phyloP scores from a whole-genome alignment of 768 basidiomycete genomes.

The Mrakia hoshinonis region DNA sequence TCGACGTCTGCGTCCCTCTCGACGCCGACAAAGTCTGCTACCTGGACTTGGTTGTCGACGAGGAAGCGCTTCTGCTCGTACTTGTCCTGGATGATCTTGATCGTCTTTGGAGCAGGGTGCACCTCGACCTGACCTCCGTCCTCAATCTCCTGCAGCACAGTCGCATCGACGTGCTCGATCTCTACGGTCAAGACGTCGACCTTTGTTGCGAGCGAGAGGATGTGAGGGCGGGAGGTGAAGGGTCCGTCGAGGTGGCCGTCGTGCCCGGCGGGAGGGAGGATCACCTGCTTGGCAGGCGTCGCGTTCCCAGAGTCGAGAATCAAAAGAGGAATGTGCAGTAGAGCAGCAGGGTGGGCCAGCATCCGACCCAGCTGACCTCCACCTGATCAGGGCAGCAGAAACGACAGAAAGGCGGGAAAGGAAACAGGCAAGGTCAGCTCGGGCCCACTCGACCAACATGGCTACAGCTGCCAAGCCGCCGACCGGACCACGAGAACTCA shows the following conservation, averaged over 20 bases:
- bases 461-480: neutral
- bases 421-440: neutral
- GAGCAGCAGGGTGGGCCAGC: slow-evolving; percentile 80
- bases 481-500: slow-evolving; percentile 20
- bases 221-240: slow-evolving; percentile 69
- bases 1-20: slow-evolving; percentile 40
- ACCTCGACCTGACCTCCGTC: slow-evolving; percentile 46
- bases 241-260: slow-evolving; percentile 71
- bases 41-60: slow-evolving; percentile 43
- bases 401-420: neutral
- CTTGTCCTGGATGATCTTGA: slow-evolving; percentile 74
- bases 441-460: too few relatives aligned
- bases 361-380: slow-evolving; percentile 97
- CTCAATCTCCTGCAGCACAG: slow-evolving; percentile 51
- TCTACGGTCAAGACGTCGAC: slow-evolving; percentile 88
- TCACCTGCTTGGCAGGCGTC: slow-evolving; percentile 81
- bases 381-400: slow-evolving; percentile 47
- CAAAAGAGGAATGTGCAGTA: slow-evolving; percentile 71
- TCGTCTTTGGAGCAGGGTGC: slow-evolving; percentile 72
- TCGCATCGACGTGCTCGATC: slow-evolving; percentile 88
- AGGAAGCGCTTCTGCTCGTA: slow-evolving; percentile 59
- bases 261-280: slow-evolving; percentile 49
- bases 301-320: slow-evolving; percentile 75
- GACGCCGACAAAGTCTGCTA: slow-evolving; percentile 56
- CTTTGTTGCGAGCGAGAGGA: slow-evolving; percentile 64